Evolutionary conservation across 345 rosid species (phyloP), one percentile per base, ranked within the genome.

Genomic region (Hevea brasiliensis): DNA sequence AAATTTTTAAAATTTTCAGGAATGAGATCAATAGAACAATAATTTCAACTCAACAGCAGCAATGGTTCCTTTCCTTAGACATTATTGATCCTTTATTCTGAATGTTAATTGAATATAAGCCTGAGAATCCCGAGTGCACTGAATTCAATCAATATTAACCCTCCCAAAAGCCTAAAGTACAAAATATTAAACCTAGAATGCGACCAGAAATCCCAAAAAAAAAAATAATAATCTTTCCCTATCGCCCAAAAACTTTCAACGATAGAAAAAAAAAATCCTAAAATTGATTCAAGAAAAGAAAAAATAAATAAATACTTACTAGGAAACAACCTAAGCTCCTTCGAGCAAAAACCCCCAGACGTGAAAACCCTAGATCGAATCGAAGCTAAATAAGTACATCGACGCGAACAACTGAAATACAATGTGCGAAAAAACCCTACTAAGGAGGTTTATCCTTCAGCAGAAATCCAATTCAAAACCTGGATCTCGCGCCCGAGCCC

Each of bases 321-420:
- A n/a, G 42, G 42, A 40, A 58, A 65, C 18, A 63, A 13, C 29
- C 70, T n/a, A 63, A 55, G 51, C 72, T 62, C 61, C 58, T 29
- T 67, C 35, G 70, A 72, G 58, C 44, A 23, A 61, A 72, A 69
- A 47, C 1, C 54, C 61, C 48, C 10, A 13, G 54, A 41, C 47
- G n/a, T 17, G 26, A 40, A 53, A 78, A 73, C 70, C 77, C 74
- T 73, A 62, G 77, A 73, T 78, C 81, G 66, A 78, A 68, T 77
- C 69, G 73, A 78, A 78, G 70, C 65, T 40, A 51, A 60, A 78
- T 42, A 54, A 68, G 56, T 60, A 74, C 60, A 26, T 35, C 66
- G 74, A 68, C 65, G 58, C 81, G 65, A 62, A 45, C 18, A 61
- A 32, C 41, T 21, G 23, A 29, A 45, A 20, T 12, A 68, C 74